Evolutionary conservation across 768 basidiomycete genomes (phyloP), one percentile per base, ranked within the genome.

Genomic region (Termitomyces sp.): DNA sequence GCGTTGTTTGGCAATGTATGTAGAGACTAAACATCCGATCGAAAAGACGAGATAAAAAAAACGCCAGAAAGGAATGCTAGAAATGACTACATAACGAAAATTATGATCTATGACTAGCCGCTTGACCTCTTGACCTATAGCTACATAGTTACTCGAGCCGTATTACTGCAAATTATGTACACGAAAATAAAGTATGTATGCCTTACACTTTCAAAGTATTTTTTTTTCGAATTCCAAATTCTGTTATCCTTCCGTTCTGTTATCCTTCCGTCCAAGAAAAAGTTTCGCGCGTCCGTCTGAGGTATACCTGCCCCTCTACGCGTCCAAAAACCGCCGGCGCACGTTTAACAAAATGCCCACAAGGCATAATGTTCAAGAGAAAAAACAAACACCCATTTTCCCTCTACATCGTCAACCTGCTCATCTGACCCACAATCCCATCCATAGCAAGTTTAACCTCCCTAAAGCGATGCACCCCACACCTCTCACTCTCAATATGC

Each of bases 401-500:
- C 29, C 46, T 47, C 37, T 48, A 69, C 37, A 65, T 43, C 17
- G 68, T 68, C 52, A 74, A 57, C 32, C 64, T 61, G 31, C 37
- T 63, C 72, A 75, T 71, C 20, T 60, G 49, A 2, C 67, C 59
- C 43, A 74, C 59, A 54, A 84, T 47, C 0, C 60, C 38, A 32
- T 80, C 70, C 74, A 86, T 72, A 1, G 72, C 70, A 7, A 70
- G 67, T 54, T 76, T 70, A 25, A 83, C 80, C 1, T 63, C 66
- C 66, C 61, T 74, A 68, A 86, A 86, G 70, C 71, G 80, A 40
- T 69, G 59, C 25, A 88, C 80, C 0, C 83, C 84, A 69, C 88
- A 90, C 32, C 63, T 71, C 64, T 81, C 83, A 67, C 83, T 86
- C 75, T 89, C 87, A 37, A 89, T 78, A 69, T 90, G 87, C 72